Evolutionary conservation across 306 rosid genomes (phyloP).

Genomic region (Cucumis hystrix): DNA sequence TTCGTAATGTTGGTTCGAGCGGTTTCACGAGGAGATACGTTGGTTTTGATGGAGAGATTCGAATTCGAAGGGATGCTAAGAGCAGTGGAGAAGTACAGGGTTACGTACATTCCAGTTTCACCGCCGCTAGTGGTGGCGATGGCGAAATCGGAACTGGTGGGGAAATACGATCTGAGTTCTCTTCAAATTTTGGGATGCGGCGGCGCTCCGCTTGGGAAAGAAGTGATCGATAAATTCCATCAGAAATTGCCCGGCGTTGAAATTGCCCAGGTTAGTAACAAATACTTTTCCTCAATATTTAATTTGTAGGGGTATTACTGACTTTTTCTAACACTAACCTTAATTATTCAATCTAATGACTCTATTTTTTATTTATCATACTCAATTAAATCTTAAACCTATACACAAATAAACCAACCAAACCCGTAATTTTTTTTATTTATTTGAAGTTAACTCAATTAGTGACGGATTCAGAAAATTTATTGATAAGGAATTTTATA

Average conservation of each 20-base stretch:
- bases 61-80: slow-evolving; percentile 48
- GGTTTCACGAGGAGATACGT: slow-evolving; percentile 38
- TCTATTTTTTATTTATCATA: no score
- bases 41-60: slow-evolving; percentile 60
- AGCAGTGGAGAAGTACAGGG: slow-evolving; percentile 44
- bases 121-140: slow-evolving; percentile 72
- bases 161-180: slow-evolving; percentile 57
- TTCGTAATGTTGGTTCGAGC: slow-evolving; percentile 43
- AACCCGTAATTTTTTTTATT: no score
- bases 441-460: no score
- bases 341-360: no score
- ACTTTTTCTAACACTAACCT: no score
- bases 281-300: background rate
- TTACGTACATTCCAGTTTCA: slow-evolving; percentile 54
- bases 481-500: no score
- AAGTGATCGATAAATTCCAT: slow-evolving; percentile 31
- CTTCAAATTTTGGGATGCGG: slow-evolving; percentile 33
- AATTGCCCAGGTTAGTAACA: slow-evolving; percentile 31
- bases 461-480: no score
- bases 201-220: slow-evolving; percentile 74
- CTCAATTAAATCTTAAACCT: no score
- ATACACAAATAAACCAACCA: no score
- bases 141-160: slow-evolving; percentile 41
- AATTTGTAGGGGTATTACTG: no score
- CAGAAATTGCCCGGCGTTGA: slow-evolving; percentile 41